Conservation (phyloP, 2,329 filamentous ascomycete species). For the Colletotrichum tamarilloi region DNA sequence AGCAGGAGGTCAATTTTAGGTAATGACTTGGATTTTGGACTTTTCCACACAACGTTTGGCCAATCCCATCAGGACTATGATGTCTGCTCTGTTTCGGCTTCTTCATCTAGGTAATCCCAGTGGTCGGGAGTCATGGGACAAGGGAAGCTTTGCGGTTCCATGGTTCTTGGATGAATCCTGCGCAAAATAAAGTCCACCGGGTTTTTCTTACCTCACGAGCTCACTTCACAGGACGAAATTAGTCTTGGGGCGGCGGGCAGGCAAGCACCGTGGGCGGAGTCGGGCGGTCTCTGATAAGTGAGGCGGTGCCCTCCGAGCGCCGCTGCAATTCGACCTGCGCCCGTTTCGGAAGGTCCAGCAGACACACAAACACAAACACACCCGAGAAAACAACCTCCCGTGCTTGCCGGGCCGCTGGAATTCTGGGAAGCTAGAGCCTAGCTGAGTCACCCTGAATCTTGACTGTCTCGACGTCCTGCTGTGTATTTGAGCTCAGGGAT, state of each 20-base stretch:
- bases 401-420: slow-evolving; percentile 2
- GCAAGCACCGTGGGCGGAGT: not conserved
- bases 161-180: slow-evolving; percentile 5
- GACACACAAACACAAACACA: not conserved
- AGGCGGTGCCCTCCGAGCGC: slow-evolving; percentile 27
- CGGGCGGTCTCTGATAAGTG: slow-evolving; percentile 16
- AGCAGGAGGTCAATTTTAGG: not conserved
- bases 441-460: slow-evolving; percentile 21
- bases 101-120: not conserved
- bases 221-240: not conserved
- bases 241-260: not conserved
- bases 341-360: slow-evolving; percentile 29
- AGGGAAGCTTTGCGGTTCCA: slow-evolving; percentile 1
- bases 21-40: not conserved
- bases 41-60: not conserved
- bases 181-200: not conserved
- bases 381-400: slow-evolving; percentile 5
- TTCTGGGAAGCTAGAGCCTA: not conserved
- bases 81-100: slow-evolving; percentile 16
- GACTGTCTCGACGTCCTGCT: slow-evolving; percentile 15
- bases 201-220: not conserved
- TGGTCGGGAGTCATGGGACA: not conserved
- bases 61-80: slow-evolving; percentile 10
- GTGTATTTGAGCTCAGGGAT: not conserved
- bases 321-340: slow-evolving; percentile 4